Percentiles rank a stretch among this genome's conserved stretches.
phyloP scores from a whole-genome alignment of 2,329 filamentous ascomycete genomes.

The Clonostachys byssicola region DNA sequence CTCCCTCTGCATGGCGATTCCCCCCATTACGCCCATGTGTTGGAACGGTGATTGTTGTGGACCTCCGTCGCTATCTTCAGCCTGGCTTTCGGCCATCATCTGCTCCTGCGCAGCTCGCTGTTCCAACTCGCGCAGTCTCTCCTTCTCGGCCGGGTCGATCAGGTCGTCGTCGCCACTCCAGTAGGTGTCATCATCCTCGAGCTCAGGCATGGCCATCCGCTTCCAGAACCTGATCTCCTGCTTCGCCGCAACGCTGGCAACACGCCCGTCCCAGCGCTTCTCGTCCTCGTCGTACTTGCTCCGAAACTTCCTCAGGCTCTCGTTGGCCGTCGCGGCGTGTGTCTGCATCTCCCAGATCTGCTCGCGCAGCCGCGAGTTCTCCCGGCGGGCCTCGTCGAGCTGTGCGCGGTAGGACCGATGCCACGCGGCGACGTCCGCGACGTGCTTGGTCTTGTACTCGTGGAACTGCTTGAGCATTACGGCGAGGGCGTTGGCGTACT shows the following conservation, averaged over 20 bases:
- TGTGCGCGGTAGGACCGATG: conserved; percentile 63
- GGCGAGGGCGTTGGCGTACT: conserved; percentile 53
- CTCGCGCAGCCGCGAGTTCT: conserved; percentile 58
- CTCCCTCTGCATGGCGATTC: conserved; percentile 31
- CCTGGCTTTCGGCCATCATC: conserved; percentile 19
- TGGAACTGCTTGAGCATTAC: conserved; percentile 61
- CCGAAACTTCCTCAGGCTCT: conserved; percentile 51
- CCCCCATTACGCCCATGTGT: conserved; percentile 21
- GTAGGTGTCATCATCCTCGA: conserved; percentile 54
- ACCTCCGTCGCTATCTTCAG: conserved; percentile 23
- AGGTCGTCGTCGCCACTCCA: conserved; percentile 65
- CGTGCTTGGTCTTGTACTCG: conserved; percentile 60
- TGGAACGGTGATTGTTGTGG: conserved; percentile 14
- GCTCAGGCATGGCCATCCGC: conserved; percentile 58
- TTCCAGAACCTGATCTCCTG: conserved; percentile 65
- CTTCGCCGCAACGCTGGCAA: conserved; percentile 45
- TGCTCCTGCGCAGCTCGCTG: conserved; percentile 29
- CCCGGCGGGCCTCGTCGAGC: conserved; percentile 60
- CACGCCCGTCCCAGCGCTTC: conserved; percentile 45
- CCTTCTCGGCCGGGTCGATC: conserved; percentile 57
- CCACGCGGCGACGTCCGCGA: conserved; percentile 58
- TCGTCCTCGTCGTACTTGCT: conserved; percentile 52
- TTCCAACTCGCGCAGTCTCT: conserved; percentile 45
- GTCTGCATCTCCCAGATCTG: conserved; percentile 66
- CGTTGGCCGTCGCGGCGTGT: conserved; percentile 54